Evolutionary conservation across 345 rosid species (phyloP), one percentile per base, ranked within the genome.

Genomic region (Eucalyptus curtisii): DNA sequence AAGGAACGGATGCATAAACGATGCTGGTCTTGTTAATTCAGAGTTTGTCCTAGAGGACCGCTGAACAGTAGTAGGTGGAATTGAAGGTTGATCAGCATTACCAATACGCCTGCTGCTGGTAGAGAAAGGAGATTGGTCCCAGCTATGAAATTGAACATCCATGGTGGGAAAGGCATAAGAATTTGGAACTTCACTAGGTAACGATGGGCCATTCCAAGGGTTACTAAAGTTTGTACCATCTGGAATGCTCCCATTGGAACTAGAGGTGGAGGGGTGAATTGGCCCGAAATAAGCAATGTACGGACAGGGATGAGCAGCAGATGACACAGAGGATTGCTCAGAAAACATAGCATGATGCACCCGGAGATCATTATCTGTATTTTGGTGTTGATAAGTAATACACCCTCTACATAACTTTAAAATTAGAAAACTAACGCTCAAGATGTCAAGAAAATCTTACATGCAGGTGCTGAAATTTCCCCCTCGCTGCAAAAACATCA

Each of bases 251-350:
- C 93, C 95, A 89, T 94, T 88, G 90, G 98, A 92, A 92, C 92
- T 96, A 31, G 97, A 94, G 87, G 98, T 93, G 22, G 98, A 94
- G 0, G 99, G 97, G 88, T 95, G 97, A 89, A 96, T 90, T 22
- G 99, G 98, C 87, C 97, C 99, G 85, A 97, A 86, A 92, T 97
- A 98, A 89, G 99, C 94, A 87, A 98, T 91, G 88, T 97, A 98
- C 25, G 99, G 99, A 90, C 99, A 98, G 85, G 97, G 96, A 90
- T 98, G 98, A 49, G 92, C 91, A 24, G 96, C 93, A 55, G 99
- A 91, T 88, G 97, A 92, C 86, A 94, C 95, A 17, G 95, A 92
- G 25, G 97, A 88, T 86, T 94, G 98, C 88, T 98, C 99, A 14
- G 97, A 90, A 81, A 96, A 96, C 71, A 94, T 86, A 44, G 95